Evolutionary conservation across 345 rosid species (phyloP), one percentile per base, ranked within the genome.

Genomic region (Hibiscus mutabilis): DNA sequence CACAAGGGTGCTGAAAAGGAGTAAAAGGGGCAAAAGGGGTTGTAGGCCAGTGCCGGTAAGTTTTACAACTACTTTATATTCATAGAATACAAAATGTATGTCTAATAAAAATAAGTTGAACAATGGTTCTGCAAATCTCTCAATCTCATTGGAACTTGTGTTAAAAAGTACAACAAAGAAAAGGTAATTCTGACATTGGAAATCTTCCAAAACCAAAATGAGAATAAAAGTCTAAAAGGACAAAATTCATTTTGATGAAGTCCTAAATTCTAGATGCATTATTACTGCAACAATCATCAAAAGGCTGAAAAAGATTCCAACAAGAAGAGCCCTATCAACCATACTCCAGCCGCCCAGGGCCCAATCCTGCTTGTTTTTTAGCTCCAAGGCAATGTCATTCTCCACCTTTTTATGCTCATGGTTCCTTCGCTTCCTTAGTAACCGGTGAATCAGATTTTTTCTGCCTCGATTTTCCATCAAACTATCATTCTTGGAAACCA

Each of bases 231-330:
- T n/a, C 31, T 63, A 70, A 64, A 74, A 70, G 68, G 16, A 22
- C 12, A 61, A 61, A 0, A 5, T 64, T 64, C 47, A 62, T 62
- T 62, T 62, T 35, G 81, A 82, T 42, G 58, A 68, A 29, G 74
- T 79, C 74, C 79, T 56, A 68, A 62, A 79, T 5, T 87, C 86
- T 13, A 91, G 70, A 77, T 81, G 84, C 27, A 88, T 51, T 5
- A 87, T 29, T 69, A 86, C 40, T 68, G 86, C 86, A 47, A 84
- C 58, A 71, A 86, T 79, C 46, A 86, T 80, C 21, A 88, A 70
- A 57, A 85, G 72, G 82, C 90, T 85, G 75, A 90, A 69, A 58
- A 87, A 33, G 64, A 88, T 79, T 75, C 98, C 95, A 72, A 85
- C 89, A 22, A 91, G 29, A 66, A 91, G 86, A 75, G 82, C 85